Conservation (phyloP, 805 yeast species). For the Wickerhamomyces strasburgensis region DNA sequence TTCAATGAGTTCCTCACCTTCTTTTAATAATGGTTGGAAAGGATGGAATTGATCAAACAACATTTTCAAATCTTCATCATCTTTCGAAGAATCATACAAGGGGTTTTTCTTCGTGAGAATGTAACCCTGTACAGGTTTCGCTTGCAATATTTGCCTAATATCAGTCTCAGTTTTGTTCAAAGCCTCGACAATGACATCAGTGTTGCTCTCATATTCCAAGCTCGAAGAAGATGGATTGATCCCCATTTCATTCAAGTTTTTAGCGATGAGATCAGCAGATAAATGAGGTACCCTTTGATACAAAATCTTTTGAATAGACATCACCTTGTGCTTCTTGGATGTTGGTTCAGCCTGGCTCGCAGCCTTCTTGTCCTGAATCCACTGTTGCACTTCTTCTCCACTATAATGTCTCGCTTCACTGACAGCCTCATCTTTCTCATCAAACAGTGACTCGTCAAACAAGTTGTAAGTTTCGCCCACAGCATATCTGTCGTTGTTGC, state of each 20-base stretch:
- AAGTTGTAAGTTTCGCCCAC: slow-evolving; percentile 68
- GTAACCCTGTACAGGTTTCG: slow-evolving; percentile 46
- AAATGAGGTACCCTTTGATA: slow-evolving; percentile 67
- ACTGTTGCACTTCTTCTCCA: slow-evolving; percentile 19
- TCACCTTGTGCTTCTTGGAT: slow-evolving; percentile 39
- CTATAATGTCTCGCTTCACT: slow-evolving; percentile 1
- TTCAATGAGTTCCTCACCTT: slow-evolving; percentile 35
- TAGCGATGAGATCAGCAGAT: slow-evolving; percentile 73
- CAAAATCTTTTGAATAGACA: slow-evolving; percentile 64
- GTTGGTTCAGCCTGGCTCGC: slow-evolving; percentile 4
- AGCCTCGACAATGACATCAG: slow-evolving; percentile 33
- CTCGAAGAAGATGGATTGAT: slow-evolving; percentile 42
- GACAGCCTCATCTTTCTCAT: slow-evolving; percentile 14
- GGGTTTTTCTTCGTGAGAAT: slow-evolving; percentile 61
- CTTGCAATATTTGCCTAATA: slow-evolving; percentile 33
- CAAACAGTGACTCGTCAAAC: slow-evolving; percentile 52
- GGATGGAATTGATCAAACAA: slow-evolving; percentile 69
- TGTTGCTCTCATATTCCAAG: slow-evolving; percentile 24
- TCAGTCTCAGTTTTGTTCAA: slow-evolving; percentile 43
- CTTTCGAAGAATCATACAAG: slow-evolving; percentile 37
- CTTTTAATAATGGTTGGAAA: slow-evolving; percentile 45
- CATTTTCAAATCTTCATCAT: slow-evolving; percentile 39
- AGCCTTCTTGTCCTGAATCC: slow-evolving; percentile 22
- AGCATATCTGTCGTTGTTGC: slow-evolving; percentile 56
- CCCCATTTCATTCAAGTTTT: slow-evolving; percentile 40